These are phyloP conservation scores for Globisporangium ultimum DNA, from an alignment of 352 stramenopile genomes.

Conservation along the genomic window DNA sequence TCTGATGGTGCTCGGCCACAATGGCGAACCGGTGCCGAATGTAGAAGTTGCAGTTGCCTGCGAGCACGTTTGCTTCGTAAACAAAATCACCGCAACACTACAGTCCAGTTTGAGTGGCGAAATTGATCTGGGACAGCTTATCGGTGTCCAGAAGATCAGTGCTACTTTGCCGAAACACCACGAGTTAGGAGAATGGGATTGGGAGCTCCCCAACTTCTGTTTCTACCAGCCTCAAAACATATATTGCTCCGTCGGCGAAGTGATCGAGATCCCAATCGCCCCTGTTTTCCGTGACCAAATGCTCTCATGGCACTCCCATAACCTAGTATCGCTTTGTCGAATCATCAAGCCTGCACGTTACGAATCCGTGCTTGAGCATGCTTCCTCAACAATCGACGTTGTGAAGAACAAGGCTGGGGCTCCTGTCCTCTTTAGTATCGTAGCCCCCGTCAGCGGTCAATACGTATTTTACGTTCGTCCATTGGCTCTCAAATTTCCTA, in stretches of 20 bases:
- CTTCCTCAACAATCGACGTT: slow-evolving; percentile 12
- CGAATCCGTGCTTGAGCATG: slow-evolving; percentile 21
- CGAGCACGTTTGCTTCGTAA: background rate
- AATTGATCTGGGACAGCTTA: slow-evolving; percentile 35
- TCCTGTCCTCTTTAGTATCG: slow-evolving; percentile 19
- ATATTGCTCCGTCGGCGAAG: slow-evolving; percentile 28
- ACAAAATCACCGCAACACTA: slow-evolving; percentile 5
- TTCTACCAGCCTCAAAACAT: slow-evolving; percentile 15
- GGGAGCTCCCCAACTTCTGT: slow-evolving; percentile 40
- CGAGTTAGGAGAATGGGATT: slow-evolving; percentile 22
- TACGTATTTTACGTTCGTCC: slow-evolving; percentile 33
- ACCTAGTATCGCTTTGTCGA: slow-evolving; percentile 26
- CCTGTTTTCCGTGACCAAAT: slow-evolving; percentile 24
- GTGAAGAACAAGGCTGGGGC: slow-evolving; percentile 20
- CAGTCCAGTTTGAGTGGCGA: slow-evolving; percentile 30
- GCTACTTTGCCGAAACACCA: background rate
- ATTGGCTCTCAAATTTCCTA: slow-evolving; percentile 26
- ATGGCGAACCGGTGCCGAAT: slow-evolving; percentile 17
- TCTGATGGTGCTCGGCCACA: slow-evolving; percentile 42
- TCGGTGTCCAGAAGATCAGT: slow-evolving; percentile 19
- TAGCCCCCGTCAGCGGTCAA: slow-evolving; percentile 18
- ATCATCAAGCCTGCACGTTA: slow-evolving; percentile 11
- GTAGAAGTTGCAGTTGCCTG: background rate
- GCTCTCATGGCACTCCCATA: slow-evolving; percentile 26
- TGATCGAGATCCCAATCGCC: slow-evolving; percentile 32